Evolutionary conservation across 495 filamentous ascomycete species (phyloP).

Genomic region (Hypoxylon fragiforme): DNA sequence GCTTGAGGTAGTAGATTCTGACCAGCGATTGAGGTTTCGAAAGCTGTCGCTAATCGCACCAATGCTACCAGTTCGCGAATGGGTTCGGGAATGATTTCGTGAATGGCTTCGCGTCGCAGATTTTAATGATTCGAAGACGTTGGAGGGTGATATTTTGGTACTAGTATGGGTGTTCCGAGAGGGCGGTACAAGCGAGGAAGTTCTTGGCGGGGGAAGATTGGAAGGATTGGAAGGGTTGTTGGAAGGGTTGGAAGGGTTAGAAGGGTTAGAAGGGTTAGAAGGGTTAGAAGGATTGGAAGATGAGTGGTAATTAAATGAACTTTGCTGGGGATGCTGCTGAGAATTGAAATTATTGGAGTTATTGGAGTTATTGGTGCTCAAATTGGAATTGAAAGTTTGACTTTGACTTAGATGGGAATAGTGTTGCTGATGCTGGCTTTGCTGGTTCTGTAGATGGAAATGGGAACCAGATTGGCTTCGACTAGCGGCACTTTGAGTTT

Average conservation of each 20-base stretch:
- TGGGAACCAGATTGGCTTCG: slow-evolving; percentile 20
- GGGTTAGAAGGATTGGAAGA: too few species aligned
- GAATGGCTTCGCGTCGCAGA: neutral
- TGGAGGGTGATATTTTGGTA: slow-evolving; percentile 21
- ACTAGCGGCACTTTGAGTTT: slow-evolving; percentile 28
- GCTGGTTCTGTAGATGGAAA: neutral
- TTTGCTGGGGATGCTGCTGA: too few species aligned
- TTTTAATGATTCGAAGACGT: slow-evolving; percentile 4
- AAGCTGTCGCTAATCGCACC: slow-evolving; percentile 63
- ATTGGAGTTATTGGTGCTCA: neutral
- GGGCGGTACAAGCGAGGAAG: slow-evolving; percentile 42
- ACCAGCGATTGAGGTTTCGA: slow-evolving; percentile 81
- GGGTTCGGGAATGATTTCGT: slow-evolving; percentile 16
- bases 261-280: too few species aligned
- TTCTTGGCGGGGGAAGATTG: slow-evolving; percentile 35
- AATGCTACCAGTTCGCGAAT: slow-evolving; percentile 49
- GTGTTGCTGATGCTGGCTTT: neutral
- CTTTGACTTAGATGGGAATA: neutral
- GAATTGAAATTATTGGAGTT: too few species aligned
- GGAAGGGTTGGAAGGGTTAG: slow-evolving; percentile 7
- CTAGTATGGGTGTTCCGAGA: slow-evolving; percentile 32
- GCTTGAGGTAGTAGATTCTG: slow-evolving; percentile 74
- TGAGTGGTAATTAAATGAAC: too few species aligned
- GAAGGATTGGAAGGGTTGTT: neutral
- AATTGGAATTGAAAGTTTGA: neutral